phyloP scores from a whole-genome alignment of 345 rosid genomes.

The Salix brachista region DNA sequence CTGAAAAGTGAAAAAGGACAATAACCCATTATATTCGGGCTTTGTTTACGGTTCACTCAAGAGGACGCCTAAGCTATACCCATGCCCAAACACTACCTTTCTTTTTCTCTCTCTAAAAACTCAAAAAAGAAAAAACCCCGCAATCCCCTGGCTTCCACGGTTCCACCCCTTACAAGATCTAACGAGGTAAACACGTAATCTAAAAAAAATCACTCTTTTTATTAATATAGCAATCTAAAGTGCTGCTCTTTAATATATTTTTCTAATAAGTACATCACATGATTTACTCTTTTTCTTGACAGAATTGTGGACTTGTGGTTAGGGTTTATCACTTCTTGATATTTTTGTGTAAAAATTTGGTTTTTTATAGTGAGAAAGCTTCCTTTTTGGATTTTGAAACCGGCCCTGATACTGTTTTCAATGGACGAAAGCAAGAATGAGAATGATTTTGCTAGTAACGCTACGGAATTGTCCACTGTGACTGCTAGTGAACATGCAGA shows the following conservation, averaged over 20 bases:
- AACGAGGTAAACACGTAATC: conserved; percentile 29
- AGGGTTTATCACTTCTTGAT: conserved; percentile 22
- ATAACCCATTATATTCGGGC: conserved; percentile 11
- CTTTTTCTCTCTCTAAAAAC: conserved; percentile 18
- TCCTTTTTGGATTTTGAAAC: conserved; percentile 13
- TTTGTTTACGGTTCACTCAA: neutral
- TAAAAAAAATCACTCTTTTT: neutral
- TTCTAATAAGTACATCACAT: neutral
- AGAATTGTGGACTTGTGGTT: neutral
- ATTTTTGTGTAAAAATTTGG: neutral
- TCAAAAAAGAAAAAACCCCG: conserved; percentile 13
- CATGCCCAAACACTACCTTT: conserved; percentile 14
- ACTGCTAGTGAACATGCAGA: conserved; percentile 19
- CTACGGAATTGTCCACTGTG: conserved; percentile 12
- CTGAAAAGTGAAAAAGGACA: conserved; percentile 27
- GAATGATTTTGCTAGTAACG: conserved; percentile 15
- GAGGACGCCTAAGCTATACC: neutral
- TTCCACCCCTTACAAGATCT: conserved; percentile 25
- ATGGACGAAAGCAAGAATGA: conserved; percentile 27
- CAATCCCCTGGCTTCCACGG: conserved; percentile 4
- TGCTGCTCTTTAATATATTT: neutral
- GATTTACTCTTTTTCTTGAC: neutral
- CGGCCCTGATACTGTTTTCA: conserved; percentile 20
- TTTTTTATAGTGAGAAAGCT: neutral
- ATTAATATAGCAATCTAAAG: neutral